Evolutionary conservation across 306 rosid species (phyloP), one percentile per base, ranked within the genome.

Genomic region (Macrotyloma uniflorum): DNA sequence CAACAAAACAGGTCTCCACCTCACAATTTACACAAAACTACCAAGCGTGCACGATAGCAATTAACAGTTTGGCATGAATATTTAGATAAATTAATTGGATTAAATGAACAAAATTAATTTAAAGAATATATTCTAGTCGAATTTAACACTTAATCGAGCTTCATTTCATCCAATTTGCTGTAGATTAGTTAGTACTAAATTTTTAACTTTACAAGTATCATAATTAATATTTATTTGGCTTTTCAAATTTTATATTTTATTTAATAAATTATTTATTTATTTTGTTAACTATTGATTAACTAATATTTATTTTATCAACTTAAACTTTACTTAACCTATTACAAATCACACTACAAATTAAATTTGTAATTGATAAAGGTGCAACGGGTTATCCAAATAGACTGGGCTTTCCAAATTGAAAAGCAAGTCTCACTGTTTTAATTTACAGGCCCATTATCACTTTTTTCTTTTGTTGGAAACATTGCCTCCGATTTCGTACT

Each of bases 11-110:
- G 47, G 15, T 65, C 30, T 1, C 59, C 4, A 18, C n/a, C 30
- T 11, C 47, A 26, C n/a, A 13, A 58, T 5, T 26, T 58, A 58
- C 38, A 24, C 38, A 24, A 85, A 64, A 75, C 80, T 33, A 74
- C 45, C 88, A 79, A 35, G 16, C 59, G 78, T 72, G 63, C 87
- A 87, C 78, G 84, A 74, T 83, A 67, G 32, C 24, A 4, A n/a
- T 33, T 35, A 0, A 12, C 12, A 15, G 4, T 16, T 22, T 33
- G 7, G 3, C 68, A 62, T 32, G 0, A 67, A 40, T 12, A 40
- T 12, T 40, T 67, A 11, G 35, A 67, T 42, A 15, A 68, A 45
- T 2, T 26, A 36, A 18, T 19, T 20, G 5, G n/a, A 20, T 5
- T 23, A 11, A 11, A 8, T 26, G 12, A 68, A 68, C 15, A 23